Evolutionary conservation across 208 protist species (phyloP).

Genomic region (Angomonas deanei): DNA sequence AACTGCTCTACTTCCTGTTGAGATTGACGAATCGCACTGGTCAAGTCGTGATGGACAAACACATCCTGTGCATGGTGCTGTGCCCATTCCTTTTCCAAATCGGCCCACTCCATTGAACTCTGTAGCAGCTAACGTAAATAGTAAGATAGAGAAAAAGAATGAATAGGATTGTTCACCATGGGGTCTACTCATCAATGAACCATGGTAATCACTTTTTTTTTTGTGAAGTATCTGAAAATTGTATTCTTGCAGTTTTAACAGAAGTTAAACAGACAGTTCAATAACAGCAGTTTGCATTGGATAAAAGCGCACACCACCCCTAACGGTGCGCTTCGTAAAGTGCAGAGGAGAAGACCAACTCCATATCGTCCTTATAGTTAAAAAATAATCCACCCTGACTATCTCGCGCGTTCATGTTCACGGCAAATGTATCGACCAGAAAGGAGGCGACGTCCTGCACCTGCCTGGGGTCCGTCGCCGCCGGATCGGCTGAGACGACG

Average conservation of each 20-base stretch:
- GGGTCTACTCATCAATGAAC: no score
- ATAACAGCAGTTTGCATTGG: neutral
- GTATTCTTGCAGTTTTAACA: neutral
- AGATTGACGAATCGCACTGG: neutral
- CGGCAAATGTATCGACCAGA: neutral
- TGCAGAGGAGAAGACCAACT: neutral
- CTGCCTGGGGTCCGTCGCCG: neutral
- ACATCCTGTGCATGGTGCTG: no score
- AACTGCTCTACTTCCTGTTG: neutral
- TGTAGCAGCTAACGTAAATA: no score
- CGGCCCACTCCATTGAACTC: conserved; percentile 1
- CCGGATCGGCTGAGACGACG: neutral
- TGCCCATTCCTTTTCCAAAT: conserved; percentile 2
- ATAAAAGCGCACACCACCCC: no score
- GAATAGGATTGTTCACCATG: neutral
- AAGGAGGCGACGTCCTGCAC: neutral
- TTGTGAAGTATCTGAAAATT: neutral
- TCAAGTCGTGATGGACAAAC: neutral
- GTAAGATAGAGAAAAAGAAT: neutral
- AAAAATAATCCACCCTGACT: neutral
- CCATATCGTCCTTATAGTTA: neutral
- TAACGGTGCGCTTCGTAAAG: neutral
- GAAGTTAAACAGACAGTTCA: neutral
- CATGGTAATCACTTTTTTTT: neutral
- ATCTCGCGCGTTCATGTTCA: neutral